These are phyloP conservation scores for Podaxis pistillaris DNA, from an alignment of 768 basidiomycete species.

Conservation along the genomic window DNA sequence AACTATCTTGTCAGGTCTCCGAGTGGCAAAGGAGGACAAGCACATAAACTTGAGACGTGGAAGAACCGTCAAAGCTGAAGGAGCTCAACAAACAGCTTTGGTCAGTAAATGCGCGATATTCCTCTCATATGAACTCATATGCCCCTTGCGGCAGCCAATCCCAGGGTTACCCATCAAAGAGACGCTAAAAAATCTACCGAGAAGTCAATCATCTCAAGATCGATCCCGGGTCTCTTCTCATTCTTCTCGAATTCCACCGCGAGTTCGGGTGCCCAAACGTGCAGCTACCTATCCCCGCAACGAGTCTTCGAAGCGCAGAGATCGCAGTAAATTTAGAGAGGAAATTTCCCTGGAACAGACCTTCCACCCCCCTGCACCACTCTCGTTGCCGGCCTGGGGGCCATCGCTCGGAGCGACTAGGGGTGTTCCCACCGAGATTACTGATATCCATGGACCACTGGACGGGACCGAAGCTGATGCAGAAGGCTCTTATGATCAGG, in stretches of 20 bases:
- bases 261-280: conserved; percentile 15
- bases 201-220: not conserved
- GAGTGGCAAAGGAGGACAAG: conserved; percentile 65
- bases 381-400: not conserved
- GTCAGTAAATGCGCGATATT: not conserved
- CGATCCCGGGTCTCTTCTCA: not conserved
- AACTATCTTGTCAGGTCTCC: conserved; percentile 36
- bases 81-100: not conserved
- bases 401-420: not conserved
- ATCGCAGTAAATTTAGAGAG: not conserved
- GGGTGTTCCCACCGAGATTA: not conserved
- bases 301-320: not conserved
- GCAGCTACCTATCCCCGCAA: conserved; percentile 14
- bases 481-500: conserved; percentile 6
- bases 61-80: conserved; percentile 33
- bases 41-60: conserved; percentile 51
- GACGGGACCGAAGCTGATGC: not conserved
- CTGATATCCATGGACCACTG: not conserved
- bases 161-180: not conserved
- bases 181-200: not conserved
- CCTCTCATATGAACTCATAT: not conserved
- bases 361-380: not conserved
- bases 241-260: not conserved
- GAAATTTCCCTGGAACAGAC: not conserved
- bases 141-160: not conserved